Evolutionary conservation across 2,329 filamentous ascomycete genomes (phyloP).

Genomic region (Neurospora crassa): DNA sequence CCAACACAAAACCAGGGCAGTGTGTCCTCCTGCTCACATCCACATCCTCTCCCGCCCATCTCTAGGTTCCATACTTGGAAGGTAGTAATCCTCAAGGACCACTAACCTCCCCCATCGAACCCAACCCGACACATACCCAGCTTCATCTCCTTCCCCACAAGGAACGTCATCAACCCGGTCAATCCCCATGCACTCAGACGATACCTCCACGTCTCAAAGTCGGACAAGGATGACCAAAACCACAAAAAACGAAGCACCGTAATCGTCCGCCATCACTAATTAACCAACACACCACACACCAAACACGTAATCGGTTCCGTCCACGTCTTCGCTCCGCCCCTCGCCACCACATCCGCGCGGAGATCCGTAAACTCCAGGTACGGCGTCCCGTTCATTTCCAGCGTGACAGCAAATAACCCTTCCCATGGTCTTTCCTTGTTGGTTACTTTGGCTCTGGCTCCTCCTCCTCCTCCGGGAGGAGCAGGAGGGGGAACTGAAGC

Average conservation of each 20-base stretch:
- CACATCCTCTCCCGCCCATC: no score
- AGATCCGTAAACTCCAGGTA: conserved; percentile 43
- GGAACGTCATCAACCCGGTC: background rate
- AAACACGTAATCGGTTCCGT: conserved; percentile 42
- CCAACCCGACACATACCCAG: background rate
- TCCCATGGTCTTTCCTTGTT: conserved; percentile 36
- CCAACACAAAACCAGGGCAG: no score
- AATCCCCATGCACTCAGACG: background rate
- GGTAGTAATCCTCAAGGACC: background rate
- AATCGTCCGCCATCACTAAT: conserved; percentile 27
- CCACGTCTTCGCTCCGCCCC: conserved; percentile 42
- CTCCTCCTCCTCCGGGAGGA: no score
- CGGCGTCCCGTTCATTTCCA: conserved; percentile 39
- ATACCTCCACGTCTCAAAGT: no score
- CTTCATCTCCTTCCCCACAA: background rate
- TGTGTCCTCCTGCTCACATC: no score
- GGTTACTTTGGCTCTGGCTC: conserved; percentile 20
- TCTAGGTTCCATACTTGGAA: no score
- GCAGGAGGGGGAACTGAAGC: background rate
- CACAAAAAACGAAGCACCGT: background rate
- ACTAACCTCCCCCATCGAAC: background rate
- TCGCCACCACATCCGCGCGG: conserved; percentile 29
- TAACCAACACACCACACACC: conserved; percentile 37
- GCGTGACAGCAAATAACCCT: conserved; percentile 40
- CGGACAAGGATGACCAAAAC: background rate